Evolutionary conservation across 2,329 filamentous ascomycete species (phyloP), one percentile per base, ranked within the genome.

Genomic region (Coniochaeta sp.): DNA sequence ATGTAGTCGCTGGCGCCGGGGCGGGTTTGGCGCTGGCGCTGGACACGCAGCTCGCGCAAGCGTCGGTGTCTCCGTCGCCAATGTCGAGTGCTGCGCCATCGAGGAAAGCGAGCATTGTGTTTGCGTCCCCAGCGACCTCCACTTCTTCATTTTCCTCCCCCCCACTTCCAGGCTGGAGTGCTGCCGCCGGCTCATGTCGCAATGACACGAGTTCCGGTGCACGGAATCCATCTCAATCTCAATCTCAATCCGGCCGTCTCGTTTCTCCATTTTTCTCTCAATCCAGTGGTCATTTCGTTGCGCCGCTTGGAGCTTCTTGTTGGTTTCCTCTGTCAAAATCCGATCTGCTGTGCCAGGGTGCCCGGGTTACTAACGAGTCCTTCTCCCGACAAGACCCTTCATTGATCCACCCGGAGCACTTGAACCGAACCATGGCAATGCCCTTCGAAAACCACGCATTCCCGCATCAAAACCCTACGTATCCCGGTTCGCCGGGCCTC

Each of bases 401-500:
- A 8, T 69, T 84, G 60, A 82, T 85, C 65, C 81, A 84, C 64
- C 77, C 81, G 50, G 81, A 84, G 22, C 30, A 56, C 34, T 79
- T 83, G 65, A 76, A 57, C 55, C 54, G 34, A 38, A 73, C 77
- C 34, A 75, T 80, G 70, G 74, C 75, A 59, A 80, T 84, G 73
- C 74, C 77, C 30, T 71, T 74, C 19, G 84, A 78, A 65, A 81
- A 84, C 30, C 71, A 71, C 34, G 72, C 74, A 63, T 83, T 78
- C 67, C 78, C 80, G 58, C 77, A 77, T 54, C 73, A 73, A 58
- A 74, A 77, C 61, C 73, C 28, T 12, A 64, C 66, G 17, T 85
- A 81, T 70, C 81, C 84, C 50, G 77, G 82, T 50, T 90, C 88
- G 1, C 88, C 89, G 4, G 83, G 84, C n/a, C 79, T 84, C 58